Evolutionary conservation across 163 green algal species (phyloP).

Genomic region (Scenedesmus sp.): DNA sequence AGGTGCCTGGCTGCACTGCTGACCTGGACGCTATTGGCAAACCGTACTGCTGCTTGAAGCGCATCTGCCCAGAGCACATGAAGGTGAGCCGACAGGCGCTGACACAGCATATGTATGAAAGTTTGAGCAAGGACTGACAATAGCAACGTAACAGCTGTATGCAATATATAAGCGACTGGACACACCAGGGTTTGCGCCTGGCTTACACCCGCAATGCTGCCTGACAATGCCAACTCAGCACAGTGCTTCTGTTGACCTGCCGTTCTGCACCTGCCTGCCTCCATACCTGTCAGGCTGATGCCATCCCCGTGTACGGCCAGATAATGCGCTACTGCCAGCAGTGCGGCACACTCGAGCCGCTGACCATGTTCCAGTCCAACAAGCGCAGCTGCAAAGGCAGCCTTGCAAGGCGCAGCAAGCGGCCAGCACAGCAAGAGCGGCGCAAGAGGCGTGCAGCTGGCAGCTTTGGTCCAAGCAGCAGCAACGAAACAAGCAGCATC

Average conservation of each 20-base stretch:
- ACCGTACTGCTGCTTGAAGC: not conserved
- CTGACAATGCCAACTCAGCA: too few relatives aligned
- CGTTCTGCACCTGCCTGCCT: not conserved
- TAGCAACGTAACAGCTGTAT: too few relatives aligned
- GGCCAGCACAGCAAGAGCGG: not conserved
- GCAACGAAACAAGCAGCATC: not conserved
- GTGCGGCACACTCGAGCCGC: not conserved
- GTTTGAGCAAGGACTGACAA: too few relatives aligned
- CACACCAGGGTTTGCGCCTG: too few relatives aligned
- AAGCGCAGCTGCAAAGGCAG: slow-evolving; percentile 5
- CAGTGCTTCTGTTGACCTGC: not conserved
- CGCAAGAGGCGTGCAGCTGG: not conserved
- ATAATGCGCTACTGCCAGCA: not conserved
- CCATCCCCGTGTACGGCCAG: not conserved
- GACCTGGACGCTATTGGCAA: not conserved
- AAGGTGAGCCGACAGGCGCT: not conserved
- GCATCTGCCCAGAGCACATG: slow-evolving; percentile 11
- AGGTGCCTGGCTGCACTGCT: not conserved
- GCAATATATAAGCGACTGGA: too few relatives aligned
- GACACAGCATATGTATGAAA: not conserved
- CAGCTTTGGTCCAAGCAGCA: not conserved
- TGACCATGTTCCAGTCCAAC: not conserved
- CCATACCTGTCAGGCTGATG: not conserved
- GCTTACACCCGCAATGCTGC: too few relatives aligned
- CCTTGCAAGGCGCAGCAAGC: not conserved